These are phyloP conservation scores for Lithocarpus polystachyus DNA, from an alignment of 306 rosid genomes.

Conservation along the genomic window DNA sequence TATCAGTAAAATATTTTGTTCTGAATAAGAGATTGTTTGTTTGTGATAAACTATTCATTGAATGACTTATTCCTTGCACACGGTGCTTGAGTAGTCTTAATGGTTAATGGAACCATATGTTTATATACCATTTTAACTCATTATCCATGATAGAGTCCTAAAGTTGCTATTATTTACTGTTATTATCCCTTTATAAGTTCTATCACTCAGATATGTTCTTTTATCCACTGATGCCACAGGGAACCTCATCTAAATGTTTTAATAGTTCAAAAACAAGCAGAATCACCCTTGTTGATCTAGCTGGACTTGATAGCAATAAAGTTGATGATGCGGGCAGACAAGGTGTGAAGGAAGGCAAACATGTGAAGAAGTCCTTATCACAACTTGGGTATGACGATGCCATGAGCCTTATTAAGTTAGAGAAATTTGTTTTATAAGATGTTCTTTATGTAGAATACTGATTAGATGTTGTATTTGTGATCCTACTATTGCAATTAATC, in stretches of 20 bases:
- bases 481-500: background rate
- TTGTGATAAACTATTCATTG: background rate
- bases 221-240: constrained; percentile 43
- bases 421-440: background rate
- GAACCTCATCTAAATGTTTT: constrained; percentile 63
- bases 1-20: background rate
- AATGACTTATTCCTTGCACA: background rate
- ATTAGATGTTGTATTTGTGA: background rate
- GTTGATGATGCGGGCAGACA: constrained; percentile 56
- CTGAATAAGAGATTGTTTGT: background rate
- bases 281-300: constrained; percentile 89
- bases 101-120: background rate
- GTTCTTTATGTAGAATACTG: background rate
- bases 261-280: constrained; percentile 96
- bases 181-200: background rate
- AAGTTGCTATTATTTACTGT: constrained; percentile 1
- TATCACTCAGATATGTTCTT: constrained; percentile 15
- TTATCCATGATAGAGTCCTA: background rate
- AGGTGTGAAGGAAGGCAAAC: constrained; percentile 56
- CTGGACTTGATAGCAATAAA: constrained; percentile 73
- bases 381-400: constrained; percentile 75
- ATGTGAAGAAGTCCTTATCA: constrained; percentile 81
- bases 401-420: background rate
- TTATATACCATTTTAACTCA: background rate
- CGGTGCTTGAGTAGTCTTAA: background rate